Base-by-base conservation (phyloP, 2,329 filamentous ascomycete species). In the Teratosphaeria epicoccoides region DNA sequence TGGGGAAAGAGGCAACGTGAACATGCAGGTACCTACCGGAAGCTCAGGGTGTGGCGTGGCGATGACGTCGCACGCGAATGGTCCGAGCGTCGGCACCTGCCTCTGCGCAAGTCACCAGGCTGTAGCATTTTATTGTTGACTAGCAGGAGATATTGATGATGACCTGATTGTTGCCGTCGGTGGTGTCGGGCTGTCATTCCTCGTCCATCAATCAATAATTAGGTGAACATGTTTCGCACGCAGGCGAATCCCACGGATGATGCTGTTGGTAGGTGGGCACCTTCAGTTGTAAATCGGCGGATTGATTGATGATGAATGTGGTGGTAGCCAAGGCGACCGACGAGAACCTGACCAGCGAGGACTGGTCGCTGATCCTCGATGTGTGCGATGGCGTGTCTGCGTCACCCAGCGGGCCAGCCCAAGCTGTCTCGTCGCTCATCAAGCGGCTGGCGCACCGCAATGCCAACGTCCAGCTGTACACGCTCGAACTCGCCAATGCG, bases 401-500 rank as follows among this genome's bases (percentile, higher is more conserved):
- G 52, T 62, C 65, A 9, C 54, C 65, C 22, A 59, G 62, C 6
- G 67, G 67, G 9, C 66, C 67, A 11, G 52, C 59, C 17, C 62
- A 65, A 28, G 88, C 84, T 12, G 87, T 94, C 50, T 85, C 88
- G 64, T 85, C 88, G 65, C 80, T 96, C 75, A 95, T 96, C 71
- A 94, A 91, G 74, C 80, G 90, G 43, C 78, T 96, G 51, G 88
- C 89, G 52, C 89, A 96, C 70, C 84, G 90, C 61, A 96, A 96
- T 70, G 90, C 90, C 57, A 95, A 96, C 69, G 90, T 96, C 24
- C 90, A 96, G 72, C 81, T 96, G 20, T 96, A 96, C 70, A 95
- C 90, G 11, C 82, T 96, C 54, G 88, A 94, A 84, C 84, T 95
- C 61, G 89, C 85, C 56, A 95, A 96, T 71, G 86, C 90, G 20